Percentiles rank a stretch among this genome's conserved stretches.
Conservation (phyloP, 192 early-diverging fungal genomes). For the Entrophospora sp. region DNA sequence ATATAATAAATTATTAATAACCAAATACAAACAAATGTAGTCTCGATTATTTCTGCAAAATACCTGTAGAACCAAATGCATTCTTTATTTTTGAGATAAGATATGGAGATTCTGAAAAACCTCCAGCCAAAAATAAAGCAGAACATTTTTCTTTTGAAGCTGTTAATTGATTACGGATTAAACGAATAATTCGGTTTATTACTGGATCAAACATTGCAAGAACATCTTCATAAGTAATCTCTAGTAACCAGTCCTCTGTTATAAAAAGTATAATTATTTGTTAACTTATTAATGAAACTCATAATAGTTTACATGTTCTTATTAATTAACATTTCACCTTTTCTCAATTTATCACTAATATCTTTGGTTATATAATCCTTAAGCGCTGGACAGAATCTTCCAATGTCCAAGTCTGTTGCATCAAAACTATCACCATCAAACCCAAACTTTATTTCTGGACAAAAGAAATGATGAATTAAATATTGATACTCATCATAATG, state of each 20-base stretch:
- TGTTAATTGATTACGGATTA: conserved; percentile 26
- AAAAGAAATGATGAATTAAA: neutral
- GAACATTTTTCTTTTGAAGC: conserved; percentile 25
- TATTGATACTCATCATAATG: neutral
- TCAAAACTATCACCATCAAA: neutral
- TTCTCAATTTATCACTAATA: neutral
- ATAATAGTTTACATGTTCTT: too few species aligned
- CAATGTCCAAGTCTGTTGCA: neutral
- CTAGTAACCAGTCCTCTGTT: conserved; percentile 2
- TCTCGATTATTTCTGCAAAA: too few species aligned
- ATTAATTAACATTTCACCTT: too few species aligned
- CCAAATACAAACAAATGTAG: too few species aligned
- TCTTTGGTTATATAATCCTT: conserved; percentile 3
- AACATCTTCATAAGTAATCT: neutral
- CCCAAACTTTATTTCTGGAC: neutral
- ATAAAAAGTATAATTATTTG: too few species aligned
- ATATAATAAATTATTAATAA: too few species aligned
- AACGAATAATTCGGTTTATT: neutral
- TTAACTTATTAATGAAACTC: too few species aligned
- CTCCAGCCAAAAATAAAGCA: conserved; percentile 43
- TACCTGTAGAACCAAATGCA: conserved; percentile 31
- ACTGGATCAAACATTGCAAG: conserved; percentile 1
- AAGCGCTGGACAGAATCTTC: neutral
- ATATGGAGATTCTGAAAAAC: conserved; percentile 47
- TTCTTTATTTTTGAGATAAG: conserved; percentile 39